These are phyloP conservation scores for Fonsecaea pugnacius DNA, from an alignment of 2,329 filamentous ascomycete genomes.

Conservation along the genomic window DNA sequence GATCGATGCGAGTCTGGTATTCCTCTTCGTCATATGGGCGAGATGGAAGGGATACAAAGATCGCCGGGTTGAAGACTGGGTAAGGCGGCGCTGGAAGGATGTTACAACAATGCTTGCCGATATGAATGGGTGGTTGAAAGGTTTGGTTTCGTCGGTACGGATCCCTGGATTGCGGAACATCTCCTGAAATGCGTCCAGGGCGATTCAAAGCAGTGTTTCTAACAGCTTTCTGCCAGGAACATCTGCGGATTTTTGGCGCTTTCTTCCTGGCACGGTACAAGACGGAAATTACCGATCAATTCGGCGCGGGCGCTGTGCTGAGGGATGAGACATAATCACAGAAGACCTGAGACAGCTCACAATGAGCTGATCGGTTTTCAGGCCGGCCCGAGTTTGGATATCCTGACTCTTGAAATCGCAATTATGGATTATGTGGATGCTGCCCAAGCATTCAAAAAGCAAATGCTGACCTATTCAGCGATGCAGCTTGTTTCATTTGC, in stretches of 20 bases:
- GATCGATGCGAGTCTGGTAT: slow-evolving; percentile 66
- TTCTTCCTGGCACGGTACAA: slow-evolving; percentile 6
- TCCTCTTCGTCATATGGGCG: slow-evolving; percentile 47
- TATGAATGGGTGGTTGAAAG: slow-evolving; percentile 21
- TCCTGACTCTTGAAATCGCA: background rate
- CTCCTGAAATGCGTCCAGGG: background rate
- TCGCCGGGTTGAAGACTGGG: slow-evolving; percentile 46
- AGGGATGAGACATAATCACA: slow-evolving; percentile 5
- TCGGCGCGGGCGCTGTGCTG: slow-evolving; percentile 2
- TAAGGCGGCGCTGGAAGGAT: slow-evolving; percentile 31
- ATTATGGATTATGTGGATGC: background rate
- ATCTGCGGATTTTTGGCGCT: background rate
- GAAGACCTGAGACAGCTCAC: background rate
- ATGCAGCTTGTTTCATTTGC: background rate
- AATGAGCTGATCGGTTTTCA: background rate
- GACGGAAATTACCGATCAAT: slow-evolving; percentile 3
- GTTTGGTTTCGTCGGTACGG: slow-evolving; percentile 11
- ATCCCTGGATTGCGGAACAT: slow-evolving; percentile 6
- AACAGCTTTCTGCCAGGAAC: background rate
- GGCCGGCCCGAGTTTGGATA: background rate
- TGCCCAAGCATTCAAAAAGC: background rate
- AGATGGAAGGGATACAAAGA: slow-evolving; percentile 46
- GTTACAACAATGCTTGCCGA: slow-evolving; percentile 9
- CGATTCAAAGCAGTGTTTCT: slow-evolving; percentile 10
- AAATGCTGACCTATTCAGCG: background rate